Evolutionary conservation across 148 eudicot species (phyloP).

Genomic region (Fagopyrum tataricum): DNA sequence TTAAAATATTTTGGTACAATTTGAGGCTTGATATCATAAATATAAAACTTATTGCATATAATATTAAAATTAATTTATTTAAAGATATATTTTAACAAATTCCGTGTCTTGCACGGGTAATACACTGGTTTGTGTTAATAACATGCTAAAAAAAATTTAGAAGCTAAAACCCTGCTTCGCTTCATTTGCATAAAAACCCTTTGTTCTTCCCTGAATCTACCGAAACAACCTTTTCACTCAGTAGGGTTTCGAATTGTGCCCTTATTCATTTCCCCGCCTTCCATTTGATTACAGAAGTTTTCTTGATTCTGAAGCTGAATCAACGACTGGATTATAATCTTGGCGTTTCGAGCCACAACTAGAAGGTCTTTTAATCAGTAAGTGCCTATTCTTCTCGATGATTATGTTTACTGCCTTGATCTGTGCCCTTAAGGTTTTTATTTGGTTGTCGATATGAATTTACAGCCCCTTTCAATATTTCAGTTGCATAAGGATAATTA

Average conservation of each 20-base stretch:
- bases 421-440: not conserved
- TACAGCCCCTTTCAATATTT: not conserved
- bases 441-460: no score
- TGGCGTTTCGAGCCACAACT: not conserved
- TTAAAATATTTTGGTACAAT: no score
- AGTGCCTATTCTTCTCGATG: not conserved
- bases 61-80: no score
- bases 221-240: no score
- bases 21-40: no score
- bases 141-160: no score
- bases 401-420: not conserved
- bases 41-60: no score
- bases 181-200: not conserved
- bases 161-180: not conserved
- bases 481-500: not conserved
- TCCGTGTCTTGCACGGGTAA: no score
- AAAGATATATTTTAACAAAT: no score
- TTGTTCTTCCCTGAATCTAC: not conserved
- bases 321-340: not conserved
- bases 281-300: not conserved
- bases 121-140: no score
- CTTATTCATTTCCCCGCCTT: not conserved
- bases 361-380: not conserved
- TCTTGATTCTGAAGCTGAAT: no score
- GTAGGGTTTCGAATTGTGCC: not conserved